Evolutionary conservation across 306 rosid species (phyloP), one percentile per base, ranked within the genome.

Genomic region (Glycine tomentella): DNA sequence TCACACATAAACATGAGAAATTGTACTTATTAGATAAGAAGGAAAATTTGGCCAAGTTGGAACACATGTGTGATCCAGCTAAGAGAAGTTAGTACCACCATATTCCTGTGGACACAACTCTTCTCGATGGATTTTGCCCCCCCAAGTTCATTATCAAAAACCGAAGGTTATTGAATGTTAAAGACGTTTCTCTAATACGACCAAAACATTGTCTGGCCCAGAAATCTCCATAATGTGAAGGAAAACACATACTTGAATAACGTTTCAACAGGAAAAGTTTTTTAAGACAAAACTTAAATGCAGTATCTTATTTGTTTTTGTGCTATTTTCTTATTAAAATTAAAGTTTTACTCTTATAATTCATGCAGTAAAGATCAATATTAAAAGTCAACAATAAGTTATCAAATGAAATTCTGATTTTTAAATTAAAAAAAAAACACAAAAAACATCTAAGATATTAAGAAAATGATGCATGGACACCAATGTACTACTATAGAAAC

Each of bases 51-150:
- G 78, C 25, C 10, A 9, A 69, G 63, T 53, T 40, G 63, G 76
- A 38, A 70, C 48, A 76, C 44, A n/a, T n/a, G 76, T 89, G 31
- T 72, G 82, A 75, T 87, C 83, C 88, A 87, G 90, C 92, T 89
- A 89, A 83, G 86, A 33, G 48, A 75, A 78, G 75, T 67, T 74
- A 62, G 87, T 80, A 80, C 71, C 81, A 38, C 48, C 87, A 51
- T 69, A 58, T 69, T 80, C 82, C 72, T 74, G 76, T 77, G 88
- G 87, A 75, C 69, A 64, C 75, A 49, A 57, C 44, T 53, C 74
- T 52, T 48, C 17, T 2, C 17, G 9, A 81, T 68, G 76, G 64
- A 75, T 84, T 84, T 25, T 25, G 31, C 31, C 31, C 31, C n/a
- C 1, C 1, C 31, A 53, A 73, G 78, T 75, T 87, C 53, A 77